Percentiles rank a stretch among this genome's conserved stretches.
phyloP scores from a whole-genome alignment of 2,329 filamentous ascomycete genomes.

The Claviceps sorghi region DNA sequence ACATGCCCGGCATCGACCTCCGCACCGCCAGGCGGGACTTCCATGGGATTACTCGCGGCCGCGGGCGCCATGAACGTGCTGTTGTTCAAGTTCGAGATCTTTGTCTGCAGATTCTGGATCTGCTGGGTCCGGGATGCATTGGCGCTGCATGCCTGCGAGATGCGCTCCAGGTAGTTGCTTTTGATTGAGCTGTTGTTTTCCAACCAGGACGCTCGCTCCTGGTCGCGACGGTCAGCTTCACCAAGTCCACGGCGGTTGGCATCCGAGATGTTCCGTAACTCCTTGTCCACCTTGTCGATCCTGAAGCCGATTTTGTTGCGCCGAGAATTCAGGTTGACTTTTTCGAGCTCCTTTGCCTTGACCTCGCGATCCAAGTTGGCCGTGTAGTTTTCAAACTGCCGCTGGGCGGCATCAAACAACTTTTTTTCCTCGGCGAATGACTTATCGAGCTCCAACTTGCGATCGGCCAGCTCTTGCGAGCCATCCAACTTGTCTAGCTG shows the following conservation, averaged over 20 bases:
- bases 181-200: slow-evolving; percentile 32
- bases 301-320: slow-evolving; percentile 58
- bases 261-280: slow-evolving; percentile 54
- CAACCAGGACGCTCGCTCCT: slow-evolving; percentile 33
- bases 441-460: slow-evolving; percentile 40
- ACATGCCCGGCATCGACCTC: slow-evolving; percentile 10
- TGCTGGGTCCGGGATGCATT: slow-evolving; percentile 19
- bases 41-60: slow-evolving; percentile 19
- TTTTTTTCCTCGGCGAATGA: slow-evolving; percentile 40
- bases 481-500: slow-evolving; percentile 47
- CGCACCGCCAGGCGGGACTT: slow-evolving; percentile 10
- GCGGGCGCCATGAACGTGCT: slow-evolving; percentile 15
- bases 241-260: slow-evolving; percentile 52
- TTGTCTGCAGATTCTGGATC: slow-evolving; percentile 16
- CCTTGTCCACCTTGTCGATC: slow-evolving; percentile 57
- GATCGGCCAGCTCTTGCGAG: slow-evolving; percentile 46
- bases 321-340: slow-evolving; percentile 48
- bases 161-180: slow-evolving; percentile 29
- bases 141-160: slow-evolving; percentile 23
- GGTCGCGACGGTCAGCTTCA: slow-evolving; percentile 45
- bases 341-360: slow-evolving; percentile 48
- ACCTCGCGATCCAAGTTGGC: slow-evolving; percentile 46
- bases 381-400: slow-evolving; percentile 43
- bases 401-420: slow-evolving; percentile 43
- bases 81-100: slow-evolving; percentile 19